Evolutionary conservation across 345 rosid species (phyloP).

Genomic region (Arabidopsis arenosa): DNA sequence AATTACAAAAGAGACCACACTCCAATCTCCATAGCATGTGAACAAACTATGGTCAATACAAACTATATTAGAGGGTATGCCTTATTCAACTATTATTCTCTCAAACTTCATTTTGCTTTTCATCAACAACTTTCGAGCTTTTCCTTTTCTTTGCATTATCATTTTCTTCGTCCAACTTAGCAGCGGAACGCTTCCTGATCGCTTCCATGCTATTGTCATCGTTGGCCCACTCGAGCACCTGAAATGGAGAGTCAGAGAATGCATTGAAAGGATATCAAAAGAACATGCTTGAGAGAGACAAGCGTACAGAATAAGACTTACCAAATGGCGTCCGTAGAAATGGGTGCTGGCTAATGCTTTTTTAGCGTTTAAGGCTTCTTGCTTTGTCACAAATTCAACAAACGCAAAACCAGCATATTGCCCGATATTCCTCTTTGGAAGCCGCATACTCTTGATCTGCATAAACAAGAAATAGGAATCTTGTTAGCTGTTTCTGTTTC

Average conservation of each 20-base stretch:
- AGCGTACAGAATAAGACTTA: constrained; percentile 43
- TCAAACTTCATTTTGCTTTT: constrained; percentile 60
- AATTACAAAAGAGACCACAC: too few species aligned
- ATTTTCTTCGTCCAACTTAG: constrained; percentile 63
- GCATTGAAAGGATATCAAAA: neutral
- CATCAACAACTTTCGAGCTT: constrained; percentile 57
- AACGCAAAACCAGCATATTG: constrained; percentile 81
- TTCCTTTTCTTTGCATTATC: constrained; percentile 69
- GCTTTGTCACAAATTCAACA: constrained; percentile 86
- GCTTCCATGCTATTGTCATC: constrained; percentile 93
- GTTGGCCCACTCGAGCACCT: constrained; percentile 89
- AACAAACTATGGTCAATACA: neutral
- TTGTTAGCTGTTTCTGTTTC: constrained; percentile 21
- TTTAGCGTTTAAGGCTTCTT: constrained; percentile 82
- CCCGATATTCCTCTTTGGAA: constrained; percentile 73
- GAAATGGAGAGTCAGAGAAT: neutral
- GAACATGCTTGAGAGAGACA: neutral
- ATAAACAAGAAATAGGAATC: constrained; percentile 13
- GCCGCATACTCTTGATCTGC: constrained; percentile 85
- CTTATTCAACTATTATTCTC: constrained; percentile 49
- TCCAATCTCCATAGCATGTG: too few species aligned
- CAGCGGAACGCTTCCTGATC: constrained; percentile 72
- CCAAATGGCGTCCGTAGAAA: constrained; percentile 90
- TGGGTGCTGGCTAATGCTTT: constrained; percentile 77
- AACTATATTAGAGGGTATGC: constrained; percentile 2